Conservation (phyloP, 2,329 filamentous ascomycete genomes). For the Eutypella sp. region DNA sequence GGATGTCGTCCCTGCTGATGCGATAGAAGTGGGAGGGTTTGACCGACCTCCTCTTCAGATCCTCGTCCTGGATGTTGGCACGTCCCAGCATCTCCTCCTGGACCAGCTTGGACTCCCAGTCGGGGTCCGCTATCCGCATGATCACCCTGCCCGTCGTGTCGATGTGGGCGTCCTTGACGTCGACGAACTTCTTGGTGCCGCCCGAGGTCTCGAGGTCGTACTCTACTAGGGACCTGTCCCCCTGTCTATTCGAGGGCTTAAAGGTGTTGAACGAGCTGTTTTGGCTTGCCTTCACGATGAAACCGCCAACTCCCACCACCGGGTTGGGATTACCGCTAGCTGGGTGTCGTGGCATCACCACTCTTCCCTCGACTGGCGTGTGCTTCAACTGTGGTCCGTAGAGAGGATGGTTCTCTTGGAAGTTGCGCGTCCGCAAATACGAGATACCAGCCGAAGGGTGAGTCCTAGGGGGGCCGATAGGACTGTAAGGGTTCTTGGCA, state of each 20-base stretch:
- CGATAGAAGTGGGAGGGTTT: too few relatives aligned
- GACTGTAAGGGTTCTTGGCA: constrained; percentile 40
- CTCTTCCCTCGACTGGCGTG: constrained; percentile 44
- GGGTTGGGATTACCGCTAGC: constrained; percentile 24
- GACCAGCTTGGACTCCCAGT: constrained; percentile 36
- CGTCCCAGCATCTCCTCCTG: constrained; percentile 39
- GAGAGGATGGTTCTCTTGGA: constrained; percentile 54
- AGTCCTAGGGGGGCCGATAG: constrained; percentile 51
- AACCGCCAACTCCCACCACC: constrained; percentile 51
- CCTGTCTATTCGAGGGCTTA: neutral
- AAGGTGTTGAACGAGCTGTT: constrained; percentile 37
- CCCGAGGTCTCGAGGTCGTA: constrained; percentile 45
- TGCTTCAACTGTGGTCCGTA: constrained; percentile 53
- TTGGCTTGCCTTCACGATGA: constrained; percentile 39
- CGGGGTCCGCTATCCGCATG: constrained; percentile 37
- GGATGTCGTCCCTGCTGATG: neutral
- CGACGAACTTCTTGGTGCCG: constrained; percentile 51
- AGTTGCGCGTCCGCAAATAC: constrained; percentile 52
- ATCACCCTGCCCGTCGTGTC: constrained; percentile 47
- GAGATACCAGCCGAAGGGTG: constrained; percentile 60
- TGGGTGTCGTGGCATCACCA: constrained; percentile 40
- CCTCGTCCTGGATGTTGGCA: constrained; percentile 26
- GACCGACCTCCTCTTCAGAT: too few relatives aligned
- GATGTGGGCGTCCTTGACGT: constrained; percentile 38
- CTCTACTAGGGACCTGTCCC: constrained; percentile 29